Evolutionary conservation across 345 rosid genomes (phyloP), one percentile per base, ranked within the genome.

Genomic region (Gossypium longicalyx): DNA sequence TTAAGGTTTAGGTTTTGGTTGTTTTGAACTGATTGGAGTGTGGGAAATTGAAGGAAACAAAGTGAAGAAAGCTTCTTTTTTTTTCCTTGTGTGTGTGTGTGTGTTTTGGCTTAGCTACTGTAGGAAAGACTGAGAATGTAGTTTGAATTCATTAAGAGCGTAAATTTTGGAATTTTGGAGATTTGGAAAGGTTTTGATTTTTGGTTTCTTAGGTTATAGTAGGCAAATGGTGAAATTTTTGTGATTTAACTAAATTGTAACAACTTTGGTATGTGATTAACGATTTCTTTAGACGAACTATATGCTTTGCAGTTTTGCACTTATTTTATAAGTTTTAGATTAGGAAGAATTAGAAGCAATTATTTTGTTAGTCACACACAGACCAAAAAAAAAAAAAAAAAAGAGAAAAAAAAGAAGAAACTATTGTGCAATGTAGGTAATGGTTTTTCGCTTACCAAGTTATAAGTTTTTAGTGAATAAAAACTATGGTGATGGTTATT

Each of bases 11-110:
- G 60, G 78, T 75, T 69, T 74, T 63, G 23, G 68, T 65, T 43
- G 67, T 29, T 47, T 75, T 68, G 77, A 75, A 60, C 74, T 71
- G 22, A 60, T 76, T 71, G 22, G 17, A 66, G 29, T 53, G 68
- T 57, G 58, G 63, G 11, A 64, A 57, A 38, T 65, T 25, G 69
- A 60, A 74, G 59, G 54, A 11, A 41, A n/a, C n/a, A 9, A 41
- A 64, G 51, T 64, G 68, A 44, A 66, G n/a, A 12, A 59, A 62
- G 17, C 41, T 34, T 34, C 4, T 29, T 34, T 29, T 34, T 34
- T 34, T 34, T 4, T 5, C 6, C 0, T 29, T 27, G 29, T 29
- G 34, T 29, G 34, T 29, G 34, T 27, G 38, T 4, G 41, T 34
- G 41, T 34, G 41, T 61, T 29, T 61, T 29, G 66, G 66, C 16